phyloP scores from a whole-genome alignment of 1,139 yeast genomes.

The Barnettozyma hawaiiensis region DNA sequence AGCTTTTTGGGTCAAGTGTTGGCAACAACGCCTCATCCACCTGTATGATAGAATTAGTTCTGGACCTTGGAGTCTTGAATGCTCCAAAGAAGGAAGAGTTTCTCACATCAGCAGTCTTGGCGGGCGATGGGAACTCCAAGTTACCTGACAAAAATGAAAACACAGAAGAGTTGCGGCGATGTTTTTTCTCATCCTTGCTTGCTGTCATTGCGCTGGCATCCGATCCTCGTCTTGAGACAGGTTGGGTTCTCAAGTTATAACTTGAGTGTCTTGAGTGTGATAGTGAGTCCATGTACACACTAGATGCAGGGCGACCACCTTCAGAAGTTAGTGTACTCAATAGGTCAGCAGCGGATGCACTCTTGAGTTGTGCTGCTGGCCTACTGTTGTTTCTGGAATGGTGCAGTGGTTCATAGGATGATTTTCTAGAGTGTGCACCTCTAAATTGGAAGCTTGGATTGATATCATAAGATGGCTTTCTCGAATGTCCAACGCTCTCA shows the following conservation, averaged over 20 bases:
- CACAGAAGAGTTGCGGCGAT: constrained; percentile 41
- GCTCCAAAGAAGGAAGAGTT: constrained; percentile 9
- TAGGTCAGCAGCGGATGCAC: constrained; percentile 22
- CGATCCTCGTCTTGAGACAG: constrained; percentile 20
- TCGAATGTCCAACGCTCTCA: constrained; percentile 22
- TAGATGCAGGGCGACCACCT: constrained; percentile 25
- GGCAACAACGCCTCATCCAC: constrained; percentile 8
- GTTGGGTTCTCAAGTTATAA: constrained; percentile 11
- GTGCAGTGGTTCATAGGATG: constrained; percentile 15
- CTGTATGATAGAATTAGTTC: constrained; percentile 15
- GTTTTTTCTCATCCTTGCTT: constrained; percentile 12
- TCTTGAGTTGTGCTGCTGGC: constrained; percentile 10
- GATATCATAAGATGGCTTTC: constrained; percentile 26
- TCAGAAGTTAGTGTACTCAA: constrained; percentile 10
- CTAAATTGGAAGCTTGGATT: constrained; percentile 18
- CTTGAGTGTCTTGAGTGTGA: constrained; percentile 24
- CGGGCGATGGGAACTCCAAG: constrained; percentile 11
- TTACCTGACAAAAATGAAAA: constrained; percentile 37
- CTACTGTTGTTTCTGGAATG: constrained; percentile 21
- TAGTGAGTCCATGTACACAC: constrained; percentile 23
- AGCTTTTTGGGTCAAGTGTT: constrained; percentile 15
- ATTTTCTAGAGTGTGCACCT: constrained; percentile 18
- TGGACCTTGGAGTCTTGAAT: constrained; percentile 10
- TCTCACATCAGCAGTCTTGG: constrained; percentile 8
- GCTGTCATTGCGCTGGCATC: constrained; percentile 14